Base-by-base conservation (phyloP, 2,329 filamentous ascomycete genomes). In the Sphaerulina musiva region DNA sequence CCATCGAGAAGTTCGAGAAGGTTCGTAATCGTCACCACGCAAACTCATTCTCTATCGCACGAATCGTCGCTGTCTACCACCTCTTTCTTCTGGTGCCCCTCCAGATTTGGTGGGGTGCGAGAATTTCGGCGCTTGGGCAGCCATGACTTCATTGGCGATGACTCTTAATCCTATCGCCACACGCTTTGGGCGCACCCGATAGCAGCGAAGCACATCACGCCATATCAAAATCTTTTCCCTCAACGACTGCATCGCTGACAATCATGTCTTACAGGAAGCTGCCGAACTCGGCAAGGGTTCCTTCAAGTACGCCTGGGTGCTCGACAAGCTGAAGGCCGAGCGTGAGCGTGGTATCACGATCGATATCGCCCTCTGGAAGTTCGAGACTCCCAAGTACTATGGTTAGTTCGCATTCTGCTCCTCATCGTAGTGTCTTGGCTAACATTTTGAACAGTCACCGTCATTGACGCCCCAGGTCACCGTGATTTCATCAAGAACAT, bases 401-500 rank as follows among this genome's bases (percentile, higher is more conserved):
- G 32, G 32, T 36, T 20, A 20, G 32, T 36, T 8, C 11, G 11
- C 11, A 9, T 4, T 4, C 32, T 36, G 7, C 8, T 12, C 32
- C 2, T 36, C 8, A 12, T 36, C 32, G 32, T 9, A 36, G 11
- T 36, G 7, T 8, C 32, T 9, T 29, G 11, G 36, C 40, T 46
- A 40, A 54, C 23, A 36, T n/a, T 23, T 11, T 26, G 14, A 10
- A 20, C 14, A 8, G 59, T 61, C 51, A 63, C 61, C 32, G 41
- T 51, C 44, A 51, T 61, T 87, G 89, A 98, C 74, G 93, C 93
- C 78, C 93, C 93, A 73, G 93, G 93, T 80, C 93, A 98, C 81
- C 92, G 93, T 93, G 93, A 98, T 76, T 98, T 97, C 85, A 97
- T 98, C 89, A 98, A 98, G 92, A 98, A 97, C 91, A 98, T 98